A percentile compares a stretch with the other conserved stretches of the same genome.
phyloP scores from a whole-genome alignment of 441 rosid species.

The Corymbia citriodora region DNA sequence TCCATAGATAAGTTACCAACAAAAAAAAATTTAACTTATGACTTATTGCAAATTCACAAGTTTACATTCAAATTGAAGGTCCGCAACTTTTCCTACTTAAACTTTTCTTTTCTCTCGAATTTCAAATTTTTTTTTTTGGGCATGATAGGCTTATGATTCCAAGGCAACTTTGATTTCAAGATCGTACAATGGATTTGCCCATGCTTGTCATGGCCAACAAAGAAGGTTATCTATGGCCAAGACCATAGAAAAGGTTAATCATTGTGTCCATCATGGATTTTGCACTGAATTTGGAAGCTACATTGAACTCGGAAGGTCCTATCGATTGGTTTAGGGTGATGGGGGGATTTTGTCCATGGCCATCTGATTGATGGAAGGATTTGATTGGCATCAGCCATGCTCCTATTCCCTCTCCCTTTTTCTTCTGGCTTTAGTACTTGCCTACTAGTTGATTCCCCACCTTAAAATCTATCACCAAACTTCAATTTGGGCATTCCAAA shows the following conservation, averaged over 20 bases:
- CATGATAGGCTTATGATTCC: background rate
- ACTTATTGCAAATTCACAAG: background rate
- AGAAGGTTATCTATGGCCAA: background rate
- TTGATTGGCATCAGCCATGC: background rate
- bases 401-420: background rate
- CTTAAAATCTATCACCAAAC: background rate
- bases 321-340: background rate
- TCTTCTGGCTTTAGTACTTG: background rate
- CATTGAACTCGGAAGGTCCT: background rate
- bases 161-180: background rate
- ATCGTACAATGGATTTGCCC: background rate
- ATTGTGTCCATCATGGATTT: background rate
- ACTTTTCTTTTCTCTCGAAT: background rate
- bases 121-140: background rate
- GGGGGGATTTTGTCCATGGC: background rate
- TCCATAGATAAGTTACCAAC: background rate
- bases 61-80: background rate
- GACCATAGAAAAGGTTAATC: background rate
- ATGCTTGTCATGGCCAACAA: background rate
- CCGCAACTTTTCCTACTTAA: background rate
- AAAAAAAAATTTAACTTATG: background rate
- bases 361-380: background rate
- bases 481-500: background rate
- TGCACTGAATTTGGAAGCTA: background rate
- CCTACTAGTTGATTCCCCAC: background rate